Conservation (phyloP, 768 basidiomycete species). For the Postia placenta region DNA sequence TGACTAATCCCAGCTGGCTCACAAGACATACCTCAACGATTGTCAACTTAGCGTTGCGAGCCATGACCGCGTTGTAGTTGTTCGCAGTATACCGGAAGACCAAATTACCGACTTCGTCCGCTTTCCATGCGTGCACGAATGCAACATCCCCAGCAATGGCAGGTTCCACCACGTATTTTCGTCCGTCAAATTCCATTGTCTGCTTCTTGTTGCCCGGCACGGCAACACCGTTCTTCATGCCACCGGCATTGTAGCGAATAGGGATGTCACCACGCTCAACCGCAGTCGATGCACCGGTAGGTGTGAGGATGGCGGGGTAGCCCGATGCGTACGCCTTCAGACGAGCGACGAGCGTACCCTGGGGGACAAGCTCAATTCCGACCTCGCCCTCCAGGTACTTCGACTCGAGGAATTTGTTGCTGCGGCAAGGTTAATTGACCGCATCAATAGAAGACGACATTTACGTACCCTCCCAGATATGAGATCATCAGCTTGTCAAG, state of each 20-base stretch:
- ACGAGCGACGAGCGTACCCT: slow-evolving; percentile 86
- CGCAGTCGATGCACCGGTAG: slow-evolving; percentile 84
- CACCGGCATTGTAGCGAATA: slow-evolving; percentile 69
- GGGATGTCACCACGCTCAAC: slow-evolving; percentile 75
- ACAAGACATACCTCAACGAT: slow-evolving; percentile 62
- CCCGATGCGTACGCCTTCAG: slow-evolving; percentile 86
- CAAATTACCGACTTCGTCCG: slow-evolving; percentile 82
- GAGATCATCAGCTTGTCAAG: slow-evolving; percentile 78
- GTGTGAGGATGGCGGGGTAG: slow-evolving; percentile 86
- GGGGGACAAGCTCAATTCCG: slow-evolving; percentile 81
- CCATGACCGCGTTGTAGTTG: slow-evolving; percentile 84
- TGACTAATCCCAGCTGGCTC: neutral
- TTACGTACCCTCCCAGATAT: slow-evolving; percentile 75
- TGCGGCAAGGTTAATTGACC: slow-evolving; percentile 21
- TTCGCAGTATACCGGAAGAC: slow-evolving; percentile 86
- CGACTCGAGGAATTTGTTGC: slow-evolving; percentile 79
- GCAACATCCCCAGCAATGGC: slow-evolving; percentile 79
- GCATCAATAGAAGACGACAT: neutral
- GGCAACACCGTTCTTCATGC: slow-evolving; percentile 56
- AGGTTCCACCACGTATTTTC: slow-evolving; percentile 73
- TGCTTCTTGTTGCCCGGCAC: slow-evolving; percentile 74
- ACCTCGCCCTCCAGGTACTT: slow-evolving; percentile 75
- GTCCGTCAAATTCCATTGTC: slow-evolving; percentile 63
- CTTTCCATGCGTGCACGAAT: slow-evolving; percentile 86
- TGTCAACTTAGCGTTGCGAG: slow-evolving; percentile 79